Base-by-base conservation (phyloP, 352 stramenopile species). In the Phytophthora sojae region DNA sequence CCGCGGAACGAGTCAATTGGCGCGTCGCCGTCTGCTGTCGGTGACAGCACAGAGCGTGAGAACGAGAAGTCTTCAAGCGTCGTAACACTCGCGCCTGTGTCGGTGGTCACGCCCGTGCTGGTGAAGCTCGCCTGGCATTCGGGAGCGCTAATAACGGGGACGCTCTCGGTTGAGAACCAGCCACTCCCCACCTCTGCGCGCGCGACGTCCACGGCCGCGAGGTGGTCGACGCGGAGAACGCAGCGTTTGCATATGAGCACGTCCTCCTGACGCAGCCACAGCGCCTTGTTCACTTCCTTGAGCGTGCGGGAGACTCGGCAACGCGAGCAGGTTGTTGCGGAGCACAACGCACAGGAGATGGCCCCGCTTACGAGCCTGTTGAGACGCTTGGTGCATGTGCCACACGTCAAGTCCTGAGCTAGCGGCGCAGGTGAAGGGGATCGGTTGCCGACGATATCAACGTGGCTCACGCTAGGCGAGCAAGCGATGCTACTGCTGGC, bases 161-260 rank as follows among this genome's bases (percentile, higher is more conserved):
- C 14, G 32, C 30, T 63, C 55, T 66, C 47, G 14, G n/a, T 42
- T 6, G 50, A 26, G 21, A 60, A 71, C 64, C 69, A 67, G 1
- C 57, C 51, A 35, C 44, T 52, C 6, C 71, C 45, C 4, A 77
- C 69, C 69, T 77, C 65, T 12, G 61, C 69, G 12, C 69, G 69
- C 9, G 64, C 73, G 21, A 78, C 64, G 29, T 81, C 61, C 21
- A 72, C 69, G 15, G 73, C 60, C 7, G 61, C 61, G 15, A 78
- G 47, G 26, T 68, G 67, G 25, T 76, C 69, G 7, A 73, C 69
- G 52, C 55, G 54, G 52, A 78, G 57, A 29, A 78, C 61, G 23
- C 73, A 78, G 19, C 69, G 65, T 14, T 80, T 80, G 57, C 69
- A 80, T 21, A 80, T 67, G 15, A 68, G 15, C 26, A 80, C 64